These are phyloP conservation scores for Somion occarium DNA, from an alignment of 1,284 basidiomycete genomes.

Conservation along the genomic window DNA sequence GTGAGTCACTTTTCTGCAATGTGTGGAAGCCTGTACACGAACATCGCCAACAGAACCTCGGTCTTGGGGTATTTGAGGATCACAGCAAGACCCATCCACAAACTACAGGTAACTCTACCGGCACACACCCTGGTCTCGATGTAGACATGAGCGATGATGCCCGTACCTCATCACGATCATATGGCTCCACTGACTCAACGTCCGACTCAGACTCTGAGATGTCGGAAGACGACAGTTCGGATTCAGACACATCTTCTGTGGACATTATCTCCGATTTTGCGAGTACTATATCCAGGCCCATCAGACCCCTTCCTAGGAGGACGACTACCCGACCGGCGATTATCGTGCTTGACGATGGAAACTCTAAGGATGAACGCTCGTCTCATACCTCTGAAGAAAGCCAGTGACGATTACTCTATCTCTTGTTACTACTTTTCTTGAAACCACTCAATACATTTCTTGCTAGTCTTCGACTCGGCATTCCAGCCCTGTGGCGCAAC, in stretches of 20 bases:
- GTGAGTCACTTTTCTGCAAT: conserved; percentile 29
- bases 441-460: too few relatives aligned
- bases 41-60: conserved; percentile 44
- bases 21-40: conserved; percentile 4
- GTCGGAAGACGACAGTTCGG: conserved; percentile 10
- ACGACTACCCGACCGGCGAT: conserved; percentile 18
- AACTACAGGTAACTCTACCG: conserved; percentile 12
- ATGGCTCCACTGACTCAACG: conserved; percentile 14
- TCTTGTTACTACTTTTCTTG: too few relatives aligned
- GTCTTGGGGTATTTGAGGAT: conserved; percentile 57
- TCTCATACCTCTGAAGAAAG: conserved; percentile 12
- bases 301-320: conserved; percentile 24
- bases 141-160: conserved; percentile 13
- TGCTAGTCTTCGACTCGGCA: too few relatives aligned
- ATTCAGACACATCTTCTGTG: conserved; percentile 15
- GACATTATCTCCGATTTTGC: conserved; percentile 18
- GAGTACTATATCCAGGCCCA: conserved; percentile 15
- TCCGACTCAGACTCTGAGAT: conserved; percentile 18
- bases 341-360: conserved; percentile 18
- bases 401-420: conserved; percentile 6
- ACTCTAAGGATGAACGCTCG: conserved; percentile 8
- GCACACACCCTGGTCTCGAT: conserved; percentile 19
- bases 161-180: conserved; percentile 12
- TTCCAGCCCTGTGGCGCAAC: too few relatives aligned
- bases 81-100: conserved; percentile 13